Conservation (phyloP, 192 early-diverging fungal species). For the Podila epigama region DNA sequence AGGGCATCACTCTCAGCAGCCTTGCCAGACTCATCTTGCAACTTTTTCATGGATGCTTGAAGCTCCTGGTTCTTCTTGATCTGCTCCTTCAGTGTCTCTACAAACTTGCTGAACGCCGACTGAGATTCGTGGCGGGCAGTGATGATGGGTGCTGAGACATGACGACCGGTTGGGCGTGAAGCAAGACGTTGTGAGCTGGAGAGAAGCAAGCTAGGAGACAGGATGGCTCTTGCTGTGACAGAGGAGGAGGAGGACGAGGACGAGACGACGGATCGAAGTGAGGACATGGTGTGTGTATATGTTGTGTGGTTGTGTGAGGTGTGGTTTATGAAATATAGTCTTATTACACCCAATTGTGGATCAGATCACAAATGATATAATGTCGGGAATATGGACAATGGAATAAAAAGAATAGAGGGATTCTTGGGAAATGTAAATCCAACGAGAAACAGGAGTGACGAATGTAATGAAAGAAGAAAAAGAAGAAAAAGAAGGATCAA, state of each 20-base stretch:
- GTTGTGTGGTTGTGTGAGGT: background rate
- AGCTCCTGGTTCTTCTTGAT: constrained; percentile 95
- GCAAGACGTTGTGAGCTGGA: constrained; percentile 35
- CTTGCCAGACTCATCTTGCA: constrained; percentile 83
- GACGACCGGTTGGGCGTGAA: constrained; percentile 21
- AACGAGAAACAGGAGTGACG: background rate
- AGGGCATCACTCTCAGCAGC: constrained; percentile 87
- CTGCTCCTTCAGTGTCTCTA: constrained; percentile 91
- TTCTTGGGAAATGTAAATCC: too few relatives aligned
- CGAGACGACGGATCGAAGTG: constrained; percentile 37
- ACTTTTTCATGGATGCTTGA: constrained; percentile 88
- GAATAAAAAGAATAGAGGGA: background rate
- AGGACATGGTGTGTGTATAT: constrained; percentile 21
- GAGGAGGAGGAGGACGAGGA: constrained; percentile 36
- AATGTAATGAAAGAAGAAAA: background rate
- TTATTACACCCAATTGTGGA: too few relatives aligned
- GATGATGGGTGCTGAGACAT: constrained; percentile 30
- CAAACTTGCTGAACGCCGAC: constrained; percentile 64
- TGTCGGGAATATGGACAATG: background rate
- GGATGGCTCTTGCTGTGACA: constrained; percentile 22
- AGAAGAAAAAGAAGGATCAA: constrained; percentile 1
- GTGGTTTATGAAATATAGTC: background rate
- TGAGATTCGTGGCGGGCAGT: constrained; percentile 42
- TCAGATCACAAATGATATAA: background rate
- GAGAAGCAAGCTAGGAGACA: constrained; percentile 16